Base-by-base conservation (phyloP, 305 asterid species). In the Fraxinus angustifolia region DNA sequence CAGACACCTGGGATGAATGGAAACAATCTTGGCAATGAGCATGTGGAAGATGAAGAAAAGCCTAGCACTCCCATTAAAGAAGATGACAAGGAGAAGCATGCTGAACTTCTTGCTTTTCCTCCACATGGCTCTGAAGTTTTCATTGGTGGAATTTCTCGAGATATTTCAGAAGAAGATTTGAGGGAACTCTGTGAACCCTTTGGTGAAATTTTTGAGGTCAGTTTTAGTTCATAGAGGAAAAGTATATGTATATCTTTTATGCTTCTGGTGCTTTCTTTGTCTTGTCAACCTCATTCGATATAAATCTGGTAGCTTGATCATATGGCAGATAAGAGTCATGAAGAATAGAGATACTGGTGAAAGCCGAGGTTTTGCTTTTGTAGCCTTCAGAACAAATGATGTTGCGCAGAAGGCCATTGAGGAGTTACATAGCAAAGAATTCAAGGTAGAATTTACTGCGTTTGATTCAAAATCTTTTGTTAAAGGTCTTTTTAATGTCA, bases 361-460 rank as follows among this genome's bases (percentile, higher is more conserved):
- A 90, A 91, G 97, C 87, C 92, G 94, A 87, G 99, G 99, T 73
- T 95, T 93, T 87, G 97, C 99, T 78, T 95, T 95, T 90, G 99
- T 93, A 73, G 97, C 97, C 79, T 95, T 91, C 90, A 86, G 78
- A 84, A 89, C 93, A 26, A 91, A 88, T 86, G 98, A 95, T 79
- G 91, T 87, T 68, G 98, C 98, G 28, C 98, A 93, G 70, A 95
- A 92, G 89, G 91, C 99, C 68, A 95, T 95, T 82, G 94, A 92
- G 85, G 97, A 89, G 62, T 77, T 95, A 70, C 97, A 93, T 74
- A 90, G 77, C 93, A 95, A 92, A 91, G 97, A 95, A 79, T 95
- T 88, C 83, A 93, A 91, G 99, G 99, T 95, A 79, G 78, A 85
- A 71, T 78, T 77, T 83, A 53, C 50, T 56, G 53, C 48, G 62